These are phyloP conservation scores for Turritis glabra DNA, from an alignment of 345 rosid species.

Conservation along the genomic window DNA sequence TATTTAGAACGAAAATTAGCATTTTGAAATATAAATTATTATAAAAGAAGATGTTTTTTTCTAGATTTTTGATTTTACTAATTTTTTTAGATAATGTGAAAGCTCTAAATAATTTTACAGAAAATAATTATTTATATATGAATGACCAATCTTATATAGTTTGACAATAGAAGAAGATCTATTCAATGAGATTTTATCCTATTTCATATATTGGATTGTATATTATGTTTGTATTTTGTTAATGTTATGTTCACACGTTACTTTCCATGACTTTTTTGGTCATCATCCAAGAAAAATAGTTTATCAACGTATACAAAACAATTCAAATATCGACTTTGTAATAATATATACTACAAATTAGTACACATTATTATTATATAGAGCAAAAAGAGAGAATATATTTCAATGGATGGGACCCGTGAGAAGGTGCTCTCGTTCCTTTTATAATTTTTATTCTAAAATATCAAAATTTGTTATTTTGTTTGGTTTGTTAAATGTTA, in stretches of 20 bases:
- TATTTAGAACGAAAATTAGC: no score
- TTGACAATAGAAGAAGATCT: slow-evolving; percentile 29
- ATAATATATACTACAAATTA: slow-evolving; percentile 23
- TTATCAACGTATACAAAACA: slow-evolving; percentile 24
- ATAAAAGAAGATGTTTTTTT: background rate
- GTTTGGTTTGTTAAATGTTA: slow-evolving; percentile 27
- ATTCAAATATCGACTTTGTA: slow-evolving; percentile 28
- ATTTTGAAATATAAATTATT: no score
- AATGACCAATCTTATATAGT: slow-evolving; percentile 18
- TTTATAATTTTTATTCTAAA: background rate
- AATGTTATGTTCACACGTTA: slow-evolving; percentile 37
- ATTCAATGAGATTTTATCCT: slow-evolving; percentile 20
- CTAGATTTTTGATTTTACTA: background rate
- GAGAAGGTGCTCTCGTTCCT: slow-evolving; percentile 36
- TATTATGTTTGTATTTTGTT: slow-evolving; percentile 10
- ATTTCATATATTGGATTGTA: slow-evolving; percentile 10
- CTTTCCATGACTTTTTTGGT: slow-evolving; percentile 28
- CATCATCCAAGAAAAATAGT: slow-evolving; percentile 30
- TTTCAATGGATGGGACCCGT: slow-evolving; percentile 36
- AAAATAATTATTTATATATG: background rate
- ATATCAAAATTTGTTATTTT: slow-evolving; percentile 9
- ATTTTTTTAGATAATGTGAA: background rate
- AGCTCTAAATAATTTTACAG: background rate
- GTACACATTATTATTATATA: background rate
- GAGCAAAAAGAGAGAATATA: slow-evolving; percentile 33